phyloP scores from a whole-genome alignment of 805 yeast species.

The Starmera quercuum region DNA sequence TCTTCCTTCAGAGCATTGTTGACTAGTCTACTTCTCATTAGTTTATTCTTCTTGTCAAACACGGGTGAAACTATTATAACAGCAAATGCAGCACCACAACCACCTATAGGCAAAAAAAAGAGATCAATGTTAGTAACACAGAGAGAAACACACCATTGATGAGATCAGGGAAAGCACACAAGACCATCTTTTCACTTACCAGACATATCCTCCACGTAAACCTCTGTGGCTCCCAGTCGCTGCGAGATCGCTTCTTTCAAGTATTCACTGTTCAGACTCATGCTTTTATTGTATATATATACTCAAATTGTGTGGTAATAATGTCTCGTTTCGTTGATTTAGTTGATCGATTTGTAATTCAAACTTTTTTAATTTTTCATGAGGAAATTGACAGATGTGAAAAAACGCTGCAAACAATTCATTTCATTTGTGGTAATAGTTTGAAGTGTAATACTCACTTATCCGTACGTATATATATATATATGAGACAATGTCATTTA shows the following conservation, averaged over 20 bases:
- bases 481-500: too few relatives aligned
- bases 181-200: conserved; percentile 4
- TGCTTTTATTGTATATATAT: too few relatives aligned
- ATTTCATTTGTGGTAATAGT: too few relatives aligned
- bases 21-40: conserved; percentile 81
- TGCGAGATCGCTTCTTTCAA: conserved; percentile 44
- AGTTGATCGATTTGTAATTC: not conserved
- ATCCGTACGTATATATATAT: too few relatives aligned
- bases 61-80: conserved; percentile 71
- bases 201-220: conserved; percentile 68
- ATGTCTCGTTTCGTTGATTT: not conserved
- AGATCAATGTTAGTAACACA: not conserved
- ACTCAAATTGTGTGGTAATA: not conserved
- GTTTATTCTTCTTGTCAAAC: conserved; percentile 76
- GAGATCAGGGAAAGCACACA: not conserved
- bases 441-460: too few relatives aligned
- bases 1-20: conserved; percentile 77
- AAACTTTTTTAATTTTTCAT: not conserved
- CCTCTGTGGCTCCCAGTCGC: conserved; percentile 53
- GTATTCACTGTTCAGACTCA: conserved; percentile 23
- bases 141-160: too few relatives aligned
- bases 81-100: conserved; percentile 98
- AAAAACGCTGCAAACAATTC: too few relatives aligned
- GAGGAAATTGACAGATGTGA: too few relatives aligned
- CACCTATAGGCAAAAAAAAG: too few relatives aligned